Evolutionary conservation across 352 stramenopile species (phyloP).

Genomic region (Globisporangium paroecandrum): DNA sequence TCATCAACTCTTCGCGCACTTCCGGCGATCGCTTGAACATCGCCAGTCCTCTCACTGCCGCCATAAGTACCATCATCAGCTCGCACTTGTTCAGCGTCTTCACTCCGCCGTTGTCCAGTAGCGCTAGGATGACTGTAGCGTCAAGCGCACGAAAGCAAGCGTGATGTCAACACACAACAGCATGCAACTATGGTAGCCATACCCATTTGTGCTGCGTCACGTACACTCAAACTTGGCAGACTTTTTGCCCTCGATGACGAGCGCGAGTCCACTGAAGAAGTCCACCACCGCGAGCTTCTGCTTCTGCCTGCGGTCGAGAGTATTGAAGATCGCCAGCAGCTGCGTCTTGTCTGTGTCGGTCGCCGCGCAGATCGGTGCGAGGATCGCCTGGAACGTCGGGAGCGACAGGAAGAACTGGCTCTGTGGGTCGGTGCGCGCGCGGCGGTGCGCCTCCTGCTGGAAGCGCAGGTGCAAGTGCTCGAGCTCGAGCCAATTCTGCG

Average conservation of each 20-base stretch:
- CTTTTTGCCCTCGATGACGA: slow-evolving; percentile 66
- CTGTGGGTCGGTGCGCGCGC: slow-evolving; percentile 23
- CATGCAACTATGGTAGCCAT: background rate
- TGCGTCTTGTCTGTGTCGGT: slow-evolving; percentile 33
- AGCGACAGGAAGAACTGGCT: slow-evolving; percentile 57
- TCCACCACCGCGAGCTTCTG: slow-evolving; percentile 40
- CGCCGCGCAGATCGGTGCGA: slow-evolving; percentile 27
- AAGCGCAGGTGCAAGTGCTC: slow-evolving; percentile 57
- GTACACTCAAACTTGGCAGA: slow-evolving; percentile 60
- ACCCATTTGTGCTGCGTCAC: background rate
- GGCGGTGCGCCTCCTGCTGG: slow-evolving; percentile 51
- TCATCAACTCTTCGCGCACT: slow-evolving; percentile 31
- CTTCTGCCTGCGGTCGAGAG: slow-evolving; percentile 27
- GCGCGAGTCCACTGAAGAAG: slow-evolving; percentile 58
- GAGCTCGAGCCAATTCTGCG: slow-evolving; percentile 47
- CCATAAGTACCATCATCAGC: slow-evolving; percentile 51
- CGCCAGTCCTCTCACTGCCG: slow-evolving; percentile 39
- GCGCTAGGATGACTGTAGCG: slow-evolving; percentile 44
- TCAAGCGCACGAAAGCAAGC: background rate
- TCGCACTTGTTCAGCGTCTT: slow-evolving; percentile 64
- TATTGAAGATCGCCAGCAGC: slow-evolving; percentile 42
- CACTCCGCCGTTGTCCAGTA: slow-evolving; percentile 58
- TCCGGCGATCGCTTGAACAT: slow-evolving; percentile 47
- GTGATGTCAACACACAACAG: background rate
- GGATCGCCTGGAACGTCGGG: slow-evolving; percentile 41